Conservation (phyloP, 495 filamentous ascomycete species). For the Neurospora pannonica region DNA sequence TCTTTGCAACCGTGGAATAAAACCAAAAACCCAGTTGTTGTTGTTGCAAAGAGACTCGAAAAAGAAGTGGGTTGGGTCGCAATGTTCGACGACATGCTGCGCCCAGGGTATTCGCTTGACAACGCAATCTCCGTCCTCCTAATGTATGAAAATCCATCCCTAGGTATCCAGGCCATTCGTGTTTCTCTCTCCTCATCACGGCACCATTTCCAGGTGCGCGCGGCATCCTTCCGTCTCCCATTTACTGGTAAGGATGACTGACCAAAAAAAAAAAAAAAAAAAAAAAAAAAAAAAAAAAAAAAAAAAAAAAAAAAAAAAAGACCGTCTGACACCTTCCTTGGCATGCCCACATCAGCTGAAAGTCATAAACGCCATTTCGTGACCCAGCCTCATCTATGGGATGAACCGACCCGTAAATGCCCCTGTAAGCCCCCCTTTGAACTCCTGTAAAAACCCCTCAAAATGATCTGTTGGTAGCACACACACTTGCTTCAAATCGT, state of each 20-base stretch:
- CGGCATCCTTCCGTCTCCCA: conserved; percentile 4
- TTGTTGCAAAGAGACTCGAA: background rate
- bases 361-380: conserved; percentile 9
- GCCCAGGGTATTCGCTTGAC: background rate
- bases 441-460: background rate
- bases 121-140: background rate
- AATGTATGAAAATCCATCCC: background rate
- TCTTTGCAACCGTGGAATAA: background rate
- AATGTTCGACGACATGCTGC: background rate
- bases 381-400: conserved; percentile 19
- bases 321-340: conserved; percentile 4
- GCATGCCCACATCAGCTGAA: conserved; percentile 17
- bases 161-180: conserved; percentile 2
- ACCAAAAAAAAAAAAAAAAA: conserved; percentile 5
- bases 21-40: background rate
- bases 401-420: conserved; percentile 9
- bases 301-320: conserved; percentile 13
- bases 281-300: conserved; percentile 15
- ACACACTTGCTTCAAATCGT: conserved; percentile 12
- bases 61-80: background rate
- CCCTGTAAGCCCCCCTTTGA: background rate
- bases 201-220: background rate
- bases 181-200: background rate
- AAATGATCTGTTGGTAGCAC: conserved; percentile 14
- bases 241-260: conserved; percentile 4